Evolutionary conservation across 140 eudicot species (phyloP), one percentile per base, ranked within the genome.

Genomic region (Bidens hawaiensis): DNA sequence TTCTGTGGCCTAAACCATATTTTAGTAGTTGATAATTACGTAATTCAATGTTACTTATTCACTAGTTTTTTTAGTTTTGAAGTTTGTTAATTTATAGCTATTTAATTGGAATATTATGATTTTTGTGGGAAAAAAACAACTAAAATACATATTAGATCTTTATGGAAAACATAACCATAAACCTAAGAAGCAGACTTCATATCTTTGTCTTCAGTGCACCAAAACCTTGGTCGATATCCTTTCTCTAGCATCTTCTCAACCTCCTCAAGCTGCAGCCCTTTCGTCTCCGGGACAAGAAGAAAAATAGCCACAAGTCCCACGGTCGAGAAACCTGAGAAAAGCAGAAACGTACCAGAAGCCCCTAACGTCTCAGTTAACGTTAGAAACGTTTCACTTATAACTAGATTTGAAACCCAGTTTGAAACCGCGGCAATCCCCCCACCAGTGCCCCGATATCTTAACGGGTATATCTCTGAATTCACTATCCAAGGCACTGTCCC

Each of bases 281-380:
- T 80, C 8, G 85, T 76, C 51, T 80, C 85, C 0, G 79, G 87
- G 5, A 81, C 87, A 0, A 81, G 47, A 60, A 77, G 49, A 64
- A 57, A 77, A 34, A 81, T 81, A 12, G 49, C 62, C 4, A 76
- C 33, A 15, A 73, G 79, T 6, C 82, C 77, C 11, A 68, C 16
- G 6, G 49, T 30, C 0, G 83, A 81, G 16, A 81, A 72, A n/a
- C 83, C 80, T 0, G 83, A 83, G 55, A 81, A 81, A 52, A 81
- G 5, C 31, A 64, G 59, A 30, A 64, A 64, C 4, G 69, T 64
- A 17, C 69, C 47, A 16, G 69, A 41, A 12, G 59, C 28, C 22
- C 69, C 69, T 27, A 47, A 30, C 28, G 69, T 47, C 59, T 64
- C 46, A 0, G 69, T 64, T 5, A 64, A 56, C 0, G 69, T 64